Evolutionary conservation across 2,329 filamentous ascomycete genomes (phyloP), one percentile per base, ranked within the genome.

Genomic region (Ceratocystis albifundus): DNA sequence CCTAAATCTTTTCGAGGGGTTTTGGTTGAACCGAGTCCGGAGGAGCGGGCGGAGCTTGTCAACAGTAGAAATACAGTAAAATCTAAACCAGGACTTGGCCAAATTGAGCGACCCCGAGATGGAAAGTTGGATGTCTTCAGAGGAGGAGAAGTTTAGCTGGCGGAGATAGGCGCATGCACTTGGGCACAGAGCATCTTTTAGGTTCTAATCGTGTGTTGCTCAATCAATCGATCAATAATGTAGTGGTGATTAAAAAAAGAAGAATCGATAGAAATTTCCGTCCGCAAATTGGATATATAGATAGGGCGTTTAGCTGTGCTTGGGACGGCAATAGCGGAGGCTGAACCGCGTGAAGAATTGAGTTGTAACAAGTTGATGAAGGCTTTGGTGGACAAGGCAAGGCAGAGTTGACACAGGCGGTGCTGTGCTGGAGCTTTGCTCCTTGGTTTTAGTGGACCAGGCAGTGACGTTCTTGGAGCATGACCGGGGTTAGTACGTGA

Each of bases 401-500:
- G 32, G 15, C 25, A 59, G 55, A 53, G 22, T 10, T 25, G 8
- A 32, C 10, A 15, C 25, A 59, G 28, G 55, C 25, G 15, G 55
- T 59, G 55, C 55, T 20, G 15, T 15, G 55, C 55, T 59, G 55
- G 55, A 59, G 55, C 55, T 59, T 32, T 59, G 55, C 55, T 59
- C 55, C 55, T 59, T 32, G 55, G 25, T 36, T 59, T 59, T 30
- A 32, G 55, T 30, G 30, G 55, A 53, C 6, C n/a, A 36, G 55
- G 17, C 20, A 30, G 55, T 59, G 55, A 59, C 55, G 55, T 36
- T 59, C 17, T 59, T 59, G 28, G 55, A n/a, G 30, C 55, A 36
- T 30, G 25, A 25, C 32, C 8, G 17, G 55, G 55, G 20, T 59
- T 59, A 17, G 1, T 0, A 4, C 0, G 5, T 20, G 5, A 0